Percentiles rank a stretch among this genome's conserved stretches.
phyloP scores from a whole-genome alignment of 2,329 filamentous ascomycete genomes.

The Cordyceps javanica region DNA sequence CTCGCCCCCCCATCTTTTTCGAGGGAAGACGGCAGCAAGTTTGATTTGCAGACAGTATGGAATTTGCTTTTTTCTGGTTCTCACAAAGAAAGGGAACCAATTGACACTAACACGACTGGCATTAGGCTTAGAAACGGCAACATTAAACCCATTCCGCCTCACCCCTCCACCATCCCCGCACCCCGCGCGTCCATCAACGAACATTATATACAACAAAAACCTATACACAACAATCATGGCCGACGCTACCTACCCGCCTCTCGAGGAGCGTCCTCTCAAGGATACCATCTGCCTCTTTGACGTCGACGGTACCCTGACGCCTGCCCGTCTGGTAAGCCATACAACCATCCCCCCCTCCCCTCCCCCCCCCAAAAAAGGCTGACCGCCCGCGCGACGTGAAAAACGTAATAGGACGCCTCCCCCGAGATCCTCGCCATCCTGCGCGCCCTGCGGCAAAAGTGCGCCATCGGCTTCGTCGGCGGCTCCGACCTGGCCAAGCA shows the following conservation, averaged over 20 bases:
- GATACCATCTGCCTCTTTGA: constrained; percentile 96
- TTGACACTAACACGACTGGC: not conserved
- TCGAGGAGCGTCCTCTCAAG: constrained; percentile 78
- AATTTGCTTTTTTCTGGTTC: too few relatives aligned
- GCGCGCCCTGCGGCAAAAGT: constrained; percentile 73
- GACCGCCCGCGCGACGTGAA: too few relatives aligned
- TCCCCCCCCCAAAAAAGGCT: not conserved
- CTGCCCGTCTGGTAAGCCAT: constrained; percentile 68
- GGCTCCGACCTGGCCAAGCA: constrained; percentile 90
- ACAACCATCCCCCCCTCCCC: constrained; percentile 20
- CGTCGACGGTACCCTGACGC: constrained; percentile 88
- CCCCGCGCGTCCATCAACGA: too few relatives aligned
- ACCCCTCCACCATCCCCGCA: not conserved
- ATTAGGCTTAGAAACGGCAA: too few relatives aligned
- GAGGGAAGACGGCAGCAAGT: not conserved
- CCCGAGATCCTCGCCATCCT: constrained; percentile 82
- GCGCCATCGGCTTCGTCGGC: constrained; percentile 86
- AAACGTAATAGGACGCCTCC: constrained; percentile 56
- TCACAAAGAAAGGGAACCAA: too few relatives aligned
- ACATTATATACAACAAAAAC: too few relatives aligned
- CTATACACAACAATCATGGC: constrained; percentile 30
- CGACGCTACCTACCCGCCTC: constrained; percentile 55
- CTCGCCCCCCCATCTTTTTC: too few relatives aligned
- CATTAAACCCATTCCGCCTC: not conserved
- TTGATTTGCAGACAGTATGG: not conserved